Evolutionary conservation across 345 rosid genomes (phyloP).

Genomic region (Rhodamnia argentea): DNA sequence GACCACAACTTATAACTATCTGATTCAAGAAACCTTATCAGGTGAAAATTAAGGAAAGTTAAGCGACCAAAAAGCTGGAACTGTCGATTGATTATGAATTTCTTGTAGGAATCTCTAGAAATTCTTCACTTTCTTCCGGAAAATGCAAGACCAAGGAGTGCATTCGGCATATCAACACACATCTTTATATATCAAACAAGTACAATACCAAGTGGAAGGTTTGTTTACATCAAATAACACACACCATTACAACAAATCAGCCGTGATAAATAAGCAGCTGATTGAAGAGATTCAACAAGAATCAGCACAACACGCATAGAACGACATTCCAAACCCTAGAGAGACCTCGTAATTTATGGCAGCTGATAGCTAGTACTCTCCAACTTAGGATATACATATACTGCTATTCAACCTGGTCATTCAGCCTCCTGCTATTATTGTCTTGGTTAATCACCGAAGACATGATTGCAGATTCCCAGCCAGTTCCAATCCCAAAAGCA

Average conservation of each 20-base stretch:
- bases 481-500: neutral
- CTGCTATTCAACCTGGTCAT: neutral
- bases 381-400: neutral
- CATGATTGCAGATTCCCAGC: constrained; percentile 25
- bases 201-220: neutral
- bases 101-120: neutral
- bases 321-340: neutral
- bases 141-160: neutral
- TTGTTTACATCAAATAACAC: neutral
- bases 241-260: neutral
- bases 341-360: neutral
- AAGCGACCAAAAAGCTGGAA: neutral
- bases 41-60: neutral
- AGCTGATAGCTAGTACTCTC: neutral
- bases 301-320: neutral
- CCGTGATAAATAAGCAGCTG: neutral
- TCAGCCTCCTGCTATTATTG: neutral
- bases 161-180: neutral
- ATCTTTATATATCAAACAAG: neutral
- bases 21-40: neutral
- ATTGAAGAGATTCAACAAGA: neutral
- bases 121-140: neutral
- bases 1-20: neutral
- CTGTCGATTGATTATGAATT: neutral
- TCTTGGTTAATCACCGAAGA: constrained; percentile 12